These are phyloP conservation scores for Edaphochlamys debaryana DNA, from an alignment of 139 green algal genomes.

Conservation along the genomic window DNA sequence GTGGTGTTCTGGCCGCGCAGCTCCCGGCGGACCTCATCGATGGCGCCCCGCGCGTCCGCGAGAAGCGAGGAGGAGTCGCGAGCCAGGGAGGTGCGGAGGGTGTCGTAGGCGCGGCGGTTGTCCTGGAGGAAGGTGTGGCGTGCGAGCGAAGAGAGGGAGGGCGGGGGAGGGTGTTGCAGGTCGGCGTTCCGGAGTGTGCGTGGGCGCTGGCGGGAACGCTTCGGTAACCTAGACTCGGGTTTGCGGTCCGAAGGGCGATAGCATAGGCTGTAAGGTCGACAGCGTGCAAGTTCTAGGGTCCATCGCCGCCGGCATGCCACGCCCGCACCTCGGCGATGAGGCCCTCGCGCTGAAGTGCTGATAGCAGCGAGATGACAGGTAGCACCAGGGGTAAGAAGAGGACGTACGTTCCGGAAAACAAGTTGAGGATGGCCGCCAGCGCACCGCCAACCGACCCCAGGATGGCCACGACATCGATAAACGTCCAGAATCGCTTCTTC, in stretches of 20 bases:
- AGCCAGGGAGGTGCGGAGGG: slow-evolving; percentile 39
- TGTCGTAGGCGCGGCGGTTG: slow-evolving; percentile 28
- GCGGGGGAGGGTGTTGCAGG: background rate
- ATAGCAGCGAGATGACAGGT: slow-evolving; percentile 61
- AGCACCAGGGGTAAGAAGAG: slow-evolving; percentile 62
- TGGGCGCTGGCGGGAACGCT: background rate
- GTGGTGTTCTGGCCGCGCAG: slow-evolving; percentile 30
- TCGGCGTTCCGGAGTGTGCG: too few relatives aligned
- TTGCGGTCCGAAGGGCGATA: too few relatives aligned
- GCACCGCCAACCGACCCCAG: slow-evolving; percentile 56
- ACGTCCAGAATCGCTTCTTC: slow-evolving; percentile 48
- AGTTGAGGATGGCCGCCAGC: slow-evolving; percentile 53
- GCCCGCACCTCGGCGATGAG: slow-evolving; percentile 59
- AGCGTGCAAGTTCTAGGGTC: too few relatives aligned
- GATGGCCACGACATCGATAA: slow-evolving; percentile 52
- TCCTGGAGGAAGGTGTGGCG: background rate
- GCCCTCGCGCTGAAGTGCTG: slow-evolving; percentile 52
- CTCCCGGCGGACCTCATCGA: slow-evolving; percentile 55
- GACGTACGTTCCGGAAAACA: slow-evolving; percentile 45
- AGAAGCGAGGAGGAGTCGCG: slow-evolving; percentile 40
- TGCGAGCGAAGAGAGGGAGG: background rate
- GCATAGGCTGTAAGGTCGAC: too few relatives aligned
- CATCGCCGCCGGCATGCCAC: too few relatives aligned
- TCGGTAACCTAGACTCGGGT: too few relatives aligned
- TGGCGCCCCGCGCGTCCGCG: slow-evolving; percentile 35